Percentiles rank a stretch among this genome's conserved stretches.
These are phyloP conservation scores for Naganishia cerealis DNA, from an alignment of 1,284 basidiomycete genomes.

Conservation along the genomic window DNA sequence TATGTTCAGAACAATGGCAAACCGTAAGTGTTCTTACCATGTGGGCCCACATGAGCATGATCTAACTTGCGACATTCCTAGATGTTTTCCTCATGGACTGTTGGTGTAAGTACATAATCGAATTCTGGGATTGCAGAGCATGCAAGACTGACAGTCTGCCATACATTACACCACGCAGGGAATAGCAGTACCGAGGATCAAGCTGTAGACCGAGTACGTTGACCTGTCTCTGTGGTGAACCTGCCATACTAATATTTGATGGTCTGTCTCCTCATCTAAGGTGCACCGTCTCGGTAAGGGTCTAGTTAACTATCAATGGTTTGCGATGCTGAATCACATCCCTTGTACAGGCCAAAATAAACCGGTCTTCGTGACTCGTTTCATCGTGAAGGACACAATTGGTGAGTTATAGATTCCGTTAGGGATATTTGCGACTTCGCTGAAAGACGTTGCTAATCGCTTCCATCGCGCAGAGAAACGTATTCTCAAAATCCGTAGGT, in stretches of 20 bases:
- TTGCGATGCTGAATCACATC: not conserved
- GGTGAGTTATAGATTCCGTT: conserved; percentile 57
- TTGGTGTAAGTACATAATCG: conserved; percentile 65
- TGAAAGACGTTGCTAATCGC: conserved; percentile 10
- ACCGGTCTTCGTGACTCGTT: conserved; percentile 83
- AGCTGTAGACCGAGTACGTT: conserved; percentile 63
- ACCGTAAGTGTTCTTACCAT: conserved; percentile 38
- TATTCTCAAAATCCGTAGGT: conserved; percentile 72
- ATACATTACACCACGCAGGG: not conserved
- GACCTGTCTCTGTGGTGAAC: conserved; percentile 34
- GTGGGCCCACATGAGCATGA: not conserved
- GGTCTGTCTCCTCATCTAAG: not conserved
- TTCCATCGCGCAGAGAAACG: conserved; percentile 65
- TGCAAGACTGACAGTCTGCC: not conserved
- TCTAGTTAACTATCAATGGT: not conserved
- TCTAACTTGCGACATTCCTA: conserved; percentile 51
- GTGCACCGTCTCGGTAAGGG: conserved; percentile 22
- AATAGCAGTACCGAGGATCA: conserved; percentile 55
- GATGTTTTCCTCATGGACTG: conserved; percentile 96
- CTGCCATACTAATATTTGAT: not conserved
- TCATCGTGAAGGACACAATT: conserved; percentile 65
- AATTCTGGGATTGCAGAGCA: not conserved
- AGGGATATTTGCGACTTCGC: conserved; percentile 3
- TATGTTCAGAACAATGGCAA: conserved; percentile 42
- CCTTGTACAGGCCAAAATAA: conserved; percentile 39